phyloP scores from a whole-genome alignment of 148 eudicot genomes.

The Camellia lanceoleosa region DNA sequence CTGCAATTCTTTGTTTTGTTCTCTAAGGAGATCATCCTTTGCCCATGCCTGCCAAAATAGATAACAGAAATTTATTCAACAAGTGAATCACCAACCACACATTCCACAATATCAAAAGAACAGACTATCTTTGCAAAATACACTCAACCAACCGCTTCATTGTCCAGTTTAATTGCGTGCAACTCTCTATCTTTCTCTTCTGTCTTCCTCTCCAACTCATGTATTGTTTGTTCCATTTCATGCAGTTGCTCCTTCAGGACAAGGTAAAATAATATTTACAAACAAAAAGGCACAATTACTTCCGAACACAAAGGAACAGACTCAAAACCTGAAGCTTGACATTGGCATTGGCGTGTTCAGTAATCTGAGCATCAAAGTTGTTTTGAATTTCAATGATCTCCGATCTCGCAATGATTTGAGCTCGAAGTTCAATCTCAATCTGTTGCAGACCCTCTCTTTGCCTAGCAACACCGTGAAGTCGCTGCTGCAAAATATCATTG shows the following conservation, averaged over 20 bases:
- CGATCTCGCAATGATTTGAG: slow-evolving; percentile 64
- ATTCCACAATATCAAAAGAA: background rate
- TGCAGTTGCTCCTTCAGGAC: slow-evolving; percentile 71
- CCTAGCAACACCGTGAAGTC: slow-evolving; percentile 50
- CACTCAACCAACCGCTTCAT: slow-evolving; percentile 60
- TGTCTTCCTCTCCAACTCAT: slow-evolving; percentile 71
- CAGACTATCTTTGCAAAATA: background rate
- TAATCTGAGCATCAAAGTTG: slow-evolving; percentile 53
- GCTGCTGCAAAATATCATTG: slow-evolving; percentile 56
- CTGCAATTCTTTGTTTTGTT: slow-evolving; percentile 83
- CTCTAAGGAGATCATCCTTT: slow-evolving; percentile 86
- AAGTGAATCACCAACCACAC: background rate
- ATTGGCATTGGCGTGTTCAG: slow-evolving; percentile 54
- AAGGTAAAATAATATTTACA: slow-evolving; percentile 2
- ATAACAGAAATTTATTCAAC: slow-evolving; percentile 1
- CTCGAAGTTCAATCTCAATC: slow-evolving; percentile 75
- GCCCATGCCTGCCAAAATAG: slow-evolving; percentile 80
- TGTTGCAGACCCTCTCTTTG: slow-evolving; percentile 76
- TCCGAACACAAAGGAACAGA: background rate
- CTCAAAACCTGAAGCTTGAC: slow-evolving; percentile 66
- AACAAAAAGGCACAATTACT: background rate
- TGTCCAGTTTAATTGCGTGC: slow-evolving; percentile 79
- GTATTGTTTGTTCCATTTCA: slow-evolving; percentile 62
- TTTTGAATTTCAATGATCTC: slow-evolving; percentile 62
- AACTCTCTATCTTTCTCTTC: slow-evolving; percentile 81